Evolutionary conservation across 495 filamentous ascomycete genomes (phyloP).

Genomic region (Lepidopterella palustris): DNA sequence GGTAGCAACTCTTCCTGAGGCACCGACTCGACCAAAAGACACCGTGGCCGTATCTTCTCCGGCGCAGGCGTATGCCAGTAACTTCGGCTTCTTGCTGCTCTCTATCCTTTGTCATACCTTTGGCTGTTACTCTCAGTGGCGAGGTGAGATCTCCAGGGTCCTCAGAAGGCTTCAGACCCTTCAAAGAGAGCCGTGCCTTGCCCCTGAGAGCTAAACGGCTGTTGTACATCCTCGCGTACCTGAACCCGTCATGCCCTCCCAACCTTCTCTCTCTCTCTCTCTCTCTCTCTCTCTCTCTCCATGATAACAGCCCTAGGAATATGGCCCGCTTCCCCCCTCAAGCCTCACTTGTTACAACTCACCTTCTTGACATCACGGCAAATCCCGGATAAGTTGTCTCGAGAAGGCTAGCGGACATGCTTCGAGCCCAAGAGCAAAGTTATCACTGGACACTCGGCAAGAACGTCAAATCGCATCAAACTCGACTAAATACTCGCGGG

Average conservation of each 20-base stretch:
- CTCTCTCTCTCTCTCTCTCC: not conserved
- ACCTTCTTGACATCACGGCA: not conserved
- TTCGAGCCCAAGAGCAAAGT: not conserved
- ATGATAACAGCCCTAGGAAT: not conserved
- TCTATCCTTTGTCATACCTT: too few species aligned
- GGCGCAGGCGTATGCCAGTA: too few species aligned
- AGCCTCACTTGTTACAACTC: not conserved
- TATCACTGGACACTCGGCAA: not conserved
- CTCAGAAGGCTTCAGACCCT: too few species aligned
- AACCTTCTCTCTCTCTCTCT: too few species aligned
- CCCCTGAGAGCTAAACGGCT: not conserved
- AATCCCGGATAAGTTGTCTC: not conserved
- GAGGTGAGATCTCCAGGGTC: too few species aligned
- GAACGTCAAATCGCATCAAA: not conserved
- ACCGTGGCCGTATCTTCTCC: too few species aligned
- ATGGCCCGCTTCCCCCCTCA: not conserved
- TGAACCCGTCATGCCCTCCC: not conserved
- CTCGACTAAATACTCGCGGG: not conserved
- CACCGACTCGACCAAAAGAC: too few species aligned
- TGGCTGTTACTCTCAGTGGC: too few species aligned
- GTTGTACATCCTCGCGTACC: constrained; percentile 1
- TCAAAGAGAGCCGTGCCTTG: not conserved
- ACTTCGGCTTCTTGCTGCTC: too few species aligned
- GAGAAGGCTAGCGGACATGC: not conserved
- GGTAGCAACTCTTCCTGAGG: too few species aligned